Evolutionary conservation across 352 stramenopile genomes (phyloP).

Genomic region (Phytophthora tubulina): DNA sequence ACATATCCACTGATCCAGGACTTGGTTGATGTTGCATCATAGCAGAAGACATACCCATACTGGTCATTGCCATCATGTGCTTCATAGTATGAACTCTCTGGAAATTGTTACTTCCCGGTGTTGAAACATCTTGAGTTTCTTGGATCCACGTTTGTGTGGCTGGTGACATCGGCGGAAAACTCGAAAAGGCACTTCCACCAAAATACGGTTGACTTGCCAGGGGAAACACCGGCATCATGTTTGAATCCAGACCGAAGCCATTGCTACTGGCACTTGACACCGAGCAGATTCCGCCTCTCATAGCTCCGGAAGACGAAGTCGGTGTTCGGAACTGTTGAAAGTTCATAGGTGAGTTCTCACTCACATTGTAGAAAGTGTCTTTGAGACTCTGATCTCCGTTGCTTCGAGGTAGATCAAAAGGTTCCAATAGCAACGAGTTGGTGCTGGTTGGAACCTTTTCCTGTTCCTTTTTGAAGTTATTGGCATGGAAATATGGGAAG

Average conservation of each 20-base stretch:
- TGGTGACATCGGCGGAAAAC: slow-evolving; percentile 16
- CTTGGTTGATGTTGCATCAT: slow-evolving; percentile 41
- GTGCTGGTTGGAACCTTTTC: slow-evolving; percentile 19
- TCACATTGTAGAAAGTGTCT: slow-evolving; percentile 32
- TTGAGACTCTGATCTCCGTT: slow-evolving; percentile 27
- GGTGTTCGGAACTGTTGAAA: slow-evolving; percentile 18
- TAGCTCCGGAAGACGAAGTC: not conserved
- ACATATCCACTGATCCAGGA: slow-evolving; percentile 42
- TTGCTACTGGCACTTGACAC: not conserved
- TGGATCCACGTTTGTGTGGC: slow-evolving; percentile 28
- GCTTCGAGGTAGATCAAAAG: slow-evolving; percentile 43
- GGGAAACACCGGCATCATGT: slow-evolving; percentile 45
- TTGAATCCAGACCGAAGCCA: slow-evolving; percentile 34
- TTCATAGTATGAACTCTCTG: slow-evolving; percentile 41
- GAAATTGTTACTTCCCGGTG: slow-evolving; percentile 15
- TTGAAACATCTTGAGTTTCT: slow-evolving; percentile 19
- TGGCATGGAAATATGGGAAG: slow-evolving; percentile 43
- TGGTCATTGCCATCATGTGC: slow-evolving; percentile 43
- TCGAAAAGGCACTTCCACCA: not conserved
- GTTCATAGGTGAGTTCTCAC: not conserved
- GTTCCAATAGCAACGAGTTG: slow-evolving; percentile 47
- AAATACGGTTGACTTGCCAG: slow-evolving; percentile 23
- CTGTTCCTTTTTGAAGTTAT: slow-evolving; percentile 33
- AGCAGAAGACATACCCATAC: slow-evolving; percentile 15
- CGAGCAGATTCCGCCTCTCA: slow-evolving; percentile 16